Conservation (phyloP, 768 basidiomycete species). For the Trametes cubensis region DNA sequence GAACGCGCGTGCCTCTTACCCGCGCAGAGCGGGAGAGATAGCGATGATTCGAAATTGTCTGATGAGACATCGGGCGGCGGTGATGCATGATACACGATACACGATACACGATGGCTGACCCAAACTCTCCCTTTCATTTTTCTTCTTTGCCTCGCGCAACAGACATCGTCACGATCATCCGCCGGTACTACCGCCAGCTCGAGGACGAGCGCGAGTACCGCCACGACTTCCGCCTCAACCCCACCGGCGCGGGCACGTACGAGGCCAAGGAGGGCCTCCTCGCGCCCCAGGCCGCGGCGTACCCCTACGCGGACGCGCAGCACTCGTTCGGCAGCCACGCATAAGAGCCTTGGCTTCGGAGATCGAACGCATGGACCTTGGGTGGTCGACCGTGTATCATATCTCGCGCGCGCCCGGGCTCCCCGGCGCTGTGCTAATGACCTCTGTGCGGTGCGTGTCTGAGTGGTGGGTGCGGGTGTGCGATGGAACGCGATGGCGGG, state of each 20-base stretch:
- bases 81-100: background rate
- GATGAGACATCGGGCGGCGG: constrained; percentile 13
- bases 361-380: background rate
- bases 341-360: background rate
- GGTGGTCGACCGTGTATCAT: constrained; percentile 8
- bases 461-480: too few relatives aligned
- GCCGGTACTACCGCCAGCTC: constrained; percentile 35
- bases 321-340: constrained; percentile 28
- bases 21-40: too few relatives aligned
- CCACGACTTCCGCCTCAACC: constrained; percentile 26
- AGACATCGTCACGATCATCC: constrained; percentile 34
- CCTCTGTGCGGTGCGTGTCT: background rate
- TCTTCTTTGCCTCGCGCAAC: background rate
- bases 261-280: constrained; percentile 33
- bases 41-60: background rate
- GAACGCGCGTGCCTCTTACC: background rate
- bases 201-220: constrained; percentile 31
- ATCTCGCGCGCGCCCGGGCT: background rate
- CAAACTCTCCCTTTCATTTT: background rate
- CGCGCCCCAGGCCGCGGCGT: constrained; percentile 25
- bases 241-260: constrained; percentile 29
- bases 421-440: background rate
- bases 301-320: constrained; percentile 32
- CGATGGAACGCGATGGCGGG: background rate
- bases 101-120: constrained; percentile 3